Percentiles rank a stretch among this genome's conserved stretches.
Evolutionary conservation across 2,329 filamentous ascomycete species (phyloP).

Genomic region (Endocalyx cinctus): DNA sequence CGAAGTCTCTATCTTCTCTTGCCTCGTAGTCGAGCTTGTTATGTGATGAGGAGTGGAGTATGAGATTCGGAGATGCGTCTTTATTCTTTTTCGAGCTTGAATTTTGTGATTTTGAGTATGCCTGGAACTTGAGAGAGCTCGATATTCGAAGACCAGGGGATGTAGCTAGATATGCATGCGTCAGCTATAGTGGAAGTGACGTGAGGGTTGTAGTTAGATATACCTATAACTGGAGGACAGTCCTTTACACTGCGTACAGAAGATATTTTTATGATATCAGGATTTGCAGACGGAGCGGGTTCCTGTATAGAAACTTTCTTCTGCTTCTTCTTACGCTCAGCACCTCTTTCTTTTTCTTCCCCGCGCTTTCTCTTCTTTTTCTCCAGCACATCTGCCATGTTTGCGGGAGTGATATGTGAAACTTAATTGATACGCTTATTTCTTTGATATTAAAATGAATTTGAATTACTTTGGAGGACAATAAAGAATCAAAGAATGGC

Average conservation of each 20-base stretch:
- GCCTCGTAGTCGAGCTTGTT: slow-evolving; percentile 56
- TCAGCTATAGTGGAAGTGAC: too few relatives aligned
- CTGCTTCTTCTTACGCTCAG: slow-evolving; percentile 38
- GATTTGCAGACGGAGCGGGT: slow-evolving; percentile 24
- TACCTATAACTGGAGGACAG: slow-evolving; percentile 53
- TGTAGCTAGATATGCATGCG: slow-evolving; percentile 28
- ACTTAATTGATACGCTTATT: too few relatives aligned
- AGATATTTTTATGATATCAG: slow-evolving; percentile 38
- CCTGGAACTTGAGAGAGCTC: slow-evolving; percentile 38
- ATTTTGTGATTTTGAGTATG: slow-evolving; percentile 39
- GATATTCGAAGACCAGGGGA: slow-evolving; percentile 36
- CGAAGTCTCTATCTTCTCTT: slow-evolving; percentile 43
- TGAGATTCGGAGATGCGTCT: slow-evolving; percentile 41
- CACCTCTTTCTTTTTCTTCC: slow-evolving; percentile 53
- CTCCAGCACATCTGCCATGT: slow-evolving; percentile 34
- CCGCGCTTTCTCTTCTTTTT: slow-evolving; percentile 52
- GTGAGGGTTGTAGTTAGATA: slow-evolving; percentile 8
- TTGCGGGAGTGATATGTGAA: too few relatives aligned
- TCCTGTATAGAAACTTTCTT: slow-evolving; percentile 49
- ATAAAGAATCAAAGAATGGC: too few relatives aligned
- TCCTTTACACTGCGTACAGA: slow-evolving; percentile 40
- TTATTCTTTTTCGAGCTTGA: slow-evolving; percentile 25
- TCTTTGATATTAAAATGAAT: too few relatives aligned
- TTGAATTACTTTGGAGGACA: too few relatives aligned
- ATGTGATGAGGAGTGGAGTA: slow-evolving; percentile 55